Base-by-base conservation (phyloP, 169 alveolate genomes). In the Plasmodium falciparum region DNA sequence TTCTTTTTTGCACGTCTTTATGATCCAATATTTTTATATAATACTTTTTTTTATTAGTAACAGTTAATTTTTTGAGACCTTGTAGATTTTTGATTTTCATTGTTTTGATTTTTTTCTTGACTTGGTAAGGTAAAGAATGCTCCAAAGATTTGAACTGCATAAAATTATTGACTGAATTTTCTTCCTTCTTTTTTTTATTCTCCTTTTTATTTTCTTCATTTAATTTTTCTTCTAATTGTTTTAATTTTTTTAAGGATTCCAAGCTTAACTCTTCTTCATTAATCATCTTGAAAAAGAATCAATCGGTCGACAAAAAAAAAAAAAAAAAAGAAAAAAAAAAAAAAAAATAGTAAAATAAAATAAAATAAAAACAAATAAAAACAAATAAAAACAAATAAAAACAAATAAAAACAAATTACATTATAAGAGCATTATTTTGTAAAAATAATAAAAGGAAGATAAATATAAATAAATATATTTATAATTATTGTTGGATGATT, bases 181-280 rank as follows among this genome's bases (percentile, higher is more conserved):
- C 73, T 80, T 59, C 71, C n/a, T 33, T 63, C 49, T 80, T 80
- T 69, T 39, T 62, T 56, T 69, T 80, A 2, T 69, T 52, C 50
- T 45, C 70, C 8, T 67, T 78, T 63, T 65, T 8, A 15, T 52
- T 67, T 67, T 80, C 69, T 80, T 62, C 83, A 50, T 67, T 80
- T 69, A 80, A 52, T 67, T 80, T 80, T 67, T 80, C 83, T 62
- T 80, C 90, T 61, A 80, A 74, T 54, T 80, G 56, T 49, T 80
- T 80, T 56, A 80, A 29, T 62, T 62, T 59, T 47, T 80, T 80
- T 62, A 43, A 67, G 50, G 90, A 80, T 43, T 80, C 90, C 29
- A 80, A 33, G 52, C 90, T 80, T 73, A 80, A 58, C 49, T 80
- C 47, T 56, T 80, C 90, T 67, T 67, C 90, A 8, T 52, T 56